Base-by-base conservation (phyloP, 2,329 filamentous ascomycete species). In the Fusarium proliferatum region DNA sequence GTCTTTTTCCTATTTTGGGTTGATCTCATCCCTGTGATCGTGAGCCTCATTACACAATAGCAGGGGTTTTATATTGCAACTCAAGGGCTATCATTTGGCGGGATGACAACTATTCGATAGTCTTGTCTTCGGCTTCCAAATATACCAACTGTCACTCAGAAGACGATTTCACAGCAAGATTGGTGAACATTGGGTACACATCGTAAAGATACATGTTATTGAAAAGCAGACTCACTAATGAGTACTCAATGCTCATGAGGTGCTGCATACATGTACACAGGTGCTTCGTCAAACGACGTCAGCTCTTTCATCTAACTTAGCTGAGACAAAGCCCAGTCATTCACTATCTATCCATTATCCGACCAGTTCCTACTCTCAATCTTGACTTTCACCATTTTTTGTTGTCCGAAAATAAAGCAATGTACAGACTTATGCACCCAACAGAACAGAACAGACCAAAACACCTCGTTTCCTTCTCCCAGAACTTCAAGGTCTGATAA, bases 231-330 rank as follows among this genome's bases (percentile, higher is more conserved):
- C 38, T 62, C 26, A 23, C n/a, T 15, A 41, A 30, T 9, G 39
- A 52, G 42, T 45, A 17, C 13, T 56, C 36, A 36, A 53, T 52
- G 26, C 55, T 69, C 57, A 52, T 26, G 26, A 23, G 39, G 38
- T 41, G 51, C 41, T 64, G 56, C 41, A 61, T 68, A 72, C 71
- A 74, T 73, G 71, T 73, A 68, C 71, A 71, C 67, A 74, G 26
- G 39, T 68, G 55, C 51, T 41, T 56, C 56, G n/a, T 51, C 55
- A 23, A n/a, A 34, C 38, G 43, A 73, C 42, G 17, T 19, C 38
- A 51, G 61, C 62, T 46, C 65, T 60, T 42, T 39, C 48, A 38
- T 64, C 68, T 48, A 19, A 15, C 49, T 52, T 26, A 33, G 17
- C 49, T 52, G 4, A 51, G 34, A 51, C 49, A 51, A 63, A 61